Base-by-base conservation (phyloP, 1,139 yeast species). In the Geotrichum australiense region DNA sequence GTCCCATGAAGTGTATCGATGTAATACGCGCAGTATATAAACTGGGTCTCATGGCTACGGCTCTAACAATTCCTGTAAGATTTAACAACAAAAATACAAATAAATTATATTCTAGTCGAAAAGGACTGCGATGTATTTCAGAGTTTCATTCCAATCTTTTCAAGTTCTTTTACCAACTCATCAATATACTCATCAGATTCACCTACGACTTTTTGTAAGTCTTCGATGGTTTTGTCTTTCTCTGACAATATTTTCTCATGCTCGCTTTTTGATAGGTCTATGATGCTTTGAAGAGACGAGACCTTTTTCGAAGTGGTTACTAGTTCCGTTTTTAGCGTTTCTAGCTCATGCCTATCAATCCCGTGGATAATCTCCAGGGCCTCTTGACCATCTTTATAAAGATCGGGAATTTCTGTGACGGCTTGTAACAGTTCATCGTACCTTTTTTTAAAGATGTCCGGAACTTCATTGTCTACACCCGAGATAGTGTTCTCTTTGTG, bases 151-250 rank as follows among this genome's bases (percentile, higher is more conserved):
- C 38, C 31, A 18, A 25, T 27, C 22, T 37, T 19, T 8, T 37
- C 41, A 16, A 37, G 32, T 22, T 26, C 29, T 29, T 16, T 16
- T 10, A 26, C 32, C 6, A 29, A 21, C 35, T 30, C 29, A 30
- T 30, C 41, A 22, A 37, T 30, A 21, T 26, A 37, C 21, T 30
- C 35, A 14, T 18, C 35, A 11, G 32, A 26, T 12, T 30, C 28
- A 8, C 27, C 26, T 14, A 37, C 28, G 15, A 16, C 27, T 30
- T 23, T 20, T n/a, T 30, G 21, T n/a, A 37, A 16, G 8, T 5
- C 35, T 11, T 8, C 25, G 6, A 25, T 35, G 16, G 18, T 16
- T 11, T 35, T 29, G 16, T 19, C 32, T 16, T 26, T 18, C 8
- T 20, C 39, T 11, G 26, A 16, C 6, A 15, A 12, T 18, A 16